A percentile compares a stretch with the other conserved stretches of the same genome.
phyloP scores from a whole-genome alignment of 257 asterid species.

The Paulownia fortunei region DNA sequence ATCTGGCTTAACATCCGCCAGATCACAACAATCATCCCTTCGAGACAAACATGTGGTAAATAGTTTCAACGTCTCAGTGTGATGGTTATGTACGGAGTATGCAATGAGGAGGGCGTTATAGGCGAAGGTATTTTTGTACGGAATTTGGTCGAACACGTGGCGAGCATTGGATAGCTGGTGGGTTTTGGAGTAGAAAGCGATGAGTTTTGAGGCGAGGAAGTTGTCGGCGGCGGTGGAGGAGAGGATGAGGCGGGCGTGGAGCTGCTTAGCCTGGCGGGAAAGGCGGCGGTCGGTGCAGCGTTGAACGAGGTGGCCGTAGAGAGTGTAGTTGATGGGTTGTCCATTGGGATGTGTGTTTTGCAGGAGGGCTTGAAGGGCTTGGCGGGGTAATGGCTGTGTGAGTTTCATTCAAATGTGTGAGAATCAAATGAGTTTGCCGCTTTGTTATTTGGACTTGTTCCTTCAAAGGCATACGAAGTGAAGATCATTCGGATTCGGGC shows the following conservation, averaged over 20 bases:
- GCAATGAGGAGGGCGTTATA: constrained; percentile 85
- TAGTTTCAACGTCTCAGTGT: constrained; percentile 51
- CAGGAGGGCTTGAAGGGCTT: constrained; percentile 29
- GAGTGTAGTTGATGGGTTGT: constrained; percentile 50
- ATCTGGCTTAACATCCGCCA: constrained; percentile 56
- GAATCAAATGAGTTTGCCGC: background rate
- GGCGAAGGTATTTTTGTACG: constrained; percentile 66
- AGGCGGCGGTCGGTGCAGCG: constrained; percentile 67
- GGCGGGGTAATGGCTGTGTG: constrained; percentile 38
- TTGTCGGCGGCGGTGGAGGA: constrained; percentile 60
- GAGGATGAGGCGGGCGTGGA: constrained; percentile 68
- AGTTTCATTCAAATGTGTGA: constrained; percentile 43
- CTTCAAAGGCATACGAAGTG: background rate
- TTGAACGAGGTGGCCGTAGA: constrained; percentile 66
- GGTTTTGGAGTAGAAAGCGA: constrained; percentile 57
- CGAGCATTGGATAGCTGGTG: constrained; percentile 51
- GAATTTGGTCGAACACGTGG: constrained; percentile 84
- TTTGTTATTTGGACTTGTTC: background rate
- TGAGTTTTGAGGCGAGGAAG: constrained; percentile 84
- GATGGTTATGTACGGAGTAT: constrained; percentile 48
- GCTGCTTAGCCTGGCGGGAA: constrained; percentile 68
- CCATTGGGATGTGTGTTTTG: constrained; percentile 16
- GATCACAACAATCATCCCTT: constrained; percentile 25
- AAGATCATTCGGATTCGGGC: background rate
- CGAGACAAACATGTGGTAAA: constrained; percentile 42